Evolutionary conservation across 768 basidiomycete genomes (phyloP), one percentile per base, ranked within the genome.

Genomic region (Termitomyces sp.): DNA sequence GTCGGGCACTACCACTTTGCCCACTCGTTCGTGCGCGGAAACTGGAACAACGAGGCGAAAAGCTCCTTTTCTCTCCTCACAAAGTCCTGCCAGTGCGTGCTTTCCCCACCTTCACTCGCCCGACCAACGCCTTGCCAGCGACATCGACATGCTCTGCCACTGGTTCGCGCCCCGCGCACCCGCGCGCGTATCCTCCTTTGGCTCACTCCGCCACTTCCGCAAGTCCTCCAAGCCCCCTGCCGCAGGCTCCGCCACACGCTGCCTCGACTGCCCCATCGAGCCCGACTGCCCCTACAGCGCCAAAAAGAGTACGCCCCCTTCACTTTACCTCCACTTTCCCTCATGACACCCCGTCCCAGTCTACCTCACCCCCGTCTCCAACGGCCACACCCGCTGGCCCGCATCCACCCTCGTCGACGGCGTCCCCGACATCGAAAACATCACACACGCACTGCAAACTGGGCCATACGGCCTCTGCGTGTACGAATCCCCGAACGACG

Each of bases 1-100:
- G 85, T 93, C 0, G 93, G 91, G 5, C 86, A 91, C 67, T 91
- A 80, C 66, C 93, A 95, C 70, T 95, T 95, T 71, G 89, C 93
- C 2, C 93, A 95, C 70, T 92, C 90, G 0, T 95, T 84, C 66
- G 93, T 95, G 33, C 83, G 93, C 36, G 93, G 82, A 32, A 87
- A 87, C 68, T 95, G 93, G 93, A 71, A 76, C 3, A 83, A 77
- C 28, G 89, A 95, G 68, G 71, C 74, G 3, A 74, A 79, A 6
- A 88, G 89, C 64, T 87, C 85, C 26, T 95, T 95, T 71, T 85
- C 88, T 14, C 80, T 95, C 54, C 85, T 95, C 87, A 88, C 92
- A 18, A 95, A 95, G 76, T 86, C 86, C 64, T 95, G 89, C 82
- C 93, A 95, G 91, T 93, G 70, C 67, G 86, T 74, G 28, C 1